Evolutionary conservation across 2,329 filamentous ascomycete genomes (phyloP), one percentile per base, ranked within the genome.

Genomic region (Raffaelea ambrosiae): DNA sequence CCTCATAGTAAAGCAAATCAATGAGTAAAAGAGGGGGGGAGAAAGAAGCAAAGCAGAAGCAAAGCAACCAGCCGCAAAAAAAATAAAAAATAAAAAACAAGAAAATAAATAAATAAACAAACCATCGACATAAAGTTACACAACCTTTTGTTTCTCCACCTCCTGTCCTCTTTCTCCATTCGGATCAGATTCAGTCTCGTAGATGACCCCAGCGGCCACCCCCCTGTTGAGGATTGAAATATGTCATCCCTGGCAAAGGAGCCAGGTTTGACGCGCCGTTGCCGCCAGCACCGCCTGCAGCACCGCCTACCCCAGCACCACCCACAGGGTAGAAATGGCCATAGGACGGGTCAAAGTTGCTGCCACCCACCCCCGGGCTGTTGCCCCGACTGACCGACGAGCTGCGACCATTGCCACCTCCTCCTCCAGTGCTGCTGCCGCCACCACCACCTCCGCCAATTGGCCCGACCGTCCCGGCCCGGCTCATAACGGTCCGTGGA

Each of bases 161-260:
- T n/a, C n/a, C n/a, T n/a, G n/a, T n/a, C n/a, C n/a, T n/a, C n/a
- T 29, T 7, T 29, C 26, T 29, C 26, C 26, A 29, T 29, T 29
- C 26, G 7, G 7, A 7, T 29, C 26, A 29, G 7, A 29, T 3
- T 50, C 46, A 65, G 23, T 74, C 70, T 40, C 71, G 62, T 26
- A 77, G 61, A 51, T 71, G 68, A 22, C 63, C 62, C 66, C 67
- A 73, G 48, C 71, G 64, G 35, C 63, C 62, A 40, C 67, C 70
- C 14, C 61, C 61, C 18, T 65, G 51, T 53, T 64, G 58, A 51
- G 63, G 62, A 22, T 59, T 61, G 53, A 70, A 64, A 42, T 66
- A 67, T 47, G 65, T 66, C 60, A 66, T 61, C 11, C 68, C 68
- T 1, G 63, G 55, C 48, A 59, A 55, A 23, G 54, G 58, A 26